Evolutionary conservation across 2,329 filamentous ascomycete genomes (phyloP).

Genomic region (Penicillium concentricum): DNA sequence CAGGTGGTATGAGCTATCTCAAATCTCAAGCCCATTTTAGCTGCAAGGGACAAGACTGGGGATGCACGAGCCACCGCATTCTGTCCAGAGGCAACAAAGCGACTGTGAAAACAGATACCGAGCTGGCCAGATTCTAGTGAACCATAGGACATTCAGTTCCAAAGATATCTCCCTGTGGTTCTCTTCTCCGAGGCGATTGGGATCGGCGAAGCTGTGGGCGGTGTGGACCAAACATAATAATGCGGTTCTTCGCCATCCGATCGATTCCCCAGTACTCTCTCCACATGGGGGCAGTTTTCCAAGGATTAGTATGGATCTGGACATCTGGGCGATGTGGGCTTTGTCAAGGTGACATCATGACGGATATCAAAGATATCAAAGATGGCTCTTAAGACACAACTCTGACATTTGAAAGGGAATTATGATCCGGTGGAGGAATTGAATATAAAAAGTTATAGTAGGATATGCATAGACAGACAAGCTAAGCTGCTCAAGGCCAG

Average conservation of each 20-base stretch:
- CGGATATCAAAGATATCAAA: background rate
- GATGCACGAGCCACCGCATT: background rate
- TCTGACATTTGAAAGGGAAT: background rate
- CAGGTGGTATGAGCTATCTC: background rate
- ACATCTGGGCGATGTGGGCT: background rate
- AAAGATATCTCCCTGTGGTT: background rate
- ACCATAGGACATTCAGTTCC: background rate
- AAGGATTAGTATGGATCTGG: background rate
- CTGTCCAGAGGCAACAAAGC: background rate
- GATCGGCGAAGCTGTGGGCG: background rate
- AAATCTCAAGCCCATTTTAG: background rate
- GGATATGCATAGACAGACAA: no score
- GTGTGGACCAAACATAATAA: slow-evolving; percentile 1
- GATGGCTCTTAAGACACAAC: background rate
- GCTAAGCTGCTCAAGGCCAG: background rate
- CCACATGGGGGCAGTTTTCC: slow-evolving; percentile 1
- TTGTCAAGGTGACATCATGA: slow-evolving; percentile 7
- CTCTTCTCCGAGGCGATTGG: background rate
- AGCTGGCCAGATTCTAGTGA: background rate
- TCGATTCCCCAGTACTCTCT: slow-evolving; percentile 1
- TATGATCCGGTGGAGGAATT: background rate
- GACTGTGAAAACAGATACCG: background rate
- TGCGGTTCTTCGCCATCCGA: background rate
- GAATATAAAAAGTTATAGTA: background rate
- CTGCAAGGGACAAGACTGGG: slow-evolving; percentile 1